Conservation (phyloP, 2,329 filamentous ascomycete genomes). For the Ascochyta viciae-villosae region DNA sequence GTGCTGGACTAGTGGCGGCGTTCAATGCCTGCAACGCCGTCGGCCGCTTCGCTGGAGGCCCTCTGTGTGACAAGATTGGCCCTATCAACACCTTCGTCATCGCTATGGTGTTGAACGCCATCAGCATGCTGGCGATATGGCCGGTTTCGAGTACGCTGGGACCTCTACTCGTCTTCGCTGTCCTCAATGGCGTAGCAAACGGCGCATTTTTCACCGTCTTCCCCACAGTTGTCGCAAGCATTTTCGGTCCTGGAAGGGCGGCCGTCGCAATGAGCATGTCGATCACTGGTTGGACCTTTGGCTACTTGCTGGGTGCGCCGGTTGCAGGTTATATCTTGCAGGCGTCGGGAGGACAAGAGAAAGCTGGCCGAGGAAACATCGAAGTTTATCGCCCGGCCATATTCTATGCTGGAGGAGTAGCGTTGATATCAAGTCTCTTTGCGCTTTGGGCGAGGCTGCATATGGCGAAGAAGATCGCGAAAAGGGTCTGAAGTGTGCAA, state of each 20-base stretch:
- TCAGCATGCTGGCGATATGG: constrained; percentile 42
- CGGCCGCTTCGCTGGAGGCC: constrained; percentile 34
- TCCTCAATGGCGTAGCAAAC: constrained; percentile 38
- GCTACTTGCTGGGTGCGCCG: constrained; percentile 37
- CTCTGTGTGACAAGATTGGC: constrained; percentile 40
- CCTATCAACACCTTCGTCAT: constrained; percentile 41
- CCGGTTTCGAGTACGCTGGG: constrained; percentile 32
- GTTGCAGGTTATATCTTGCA: constrained; percentile 39
- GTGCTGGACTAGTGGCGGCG: constrained; percentile 33
- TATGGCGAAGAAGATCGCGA: constrained; percentile 13
- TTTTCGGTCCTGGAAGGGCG: constrained; percentile 37
- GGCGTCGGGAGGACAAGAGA: constrained; percentile 29
- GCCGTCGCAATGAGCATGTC: constrained; percentile 39
- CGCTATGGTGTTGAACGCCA: constrained; percentile 33
- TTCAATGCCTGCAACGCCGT: constrained; percentile 39
- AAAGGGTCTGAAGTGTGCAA: constrained; percentile 3
- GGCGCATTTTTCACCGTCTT: constrained; percentile 38
- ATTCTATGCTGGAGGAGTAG: constrained; percentile 37
- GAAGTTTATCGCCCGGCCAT: constrained; percentile 37
- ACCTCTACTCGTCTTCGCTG: constrained; percentile 33
- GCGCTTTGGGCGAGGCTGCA: constrained; percentile 7
- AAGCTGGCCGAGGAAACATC: constrained; percentile 16
- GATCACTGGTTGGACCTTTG: constrained; percentile 33
- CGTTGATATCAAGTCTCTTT: constrained; percentile 13
- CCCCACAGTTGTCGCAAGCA: constrained; percentile 34